A percentile compares a stretch with the other conserved stretches of the same genome.
Evolutionary conservation across 1,284 basidiomycete species (phyloP).

Genomic region (Lentinula novae-zelandiae): DNA sequence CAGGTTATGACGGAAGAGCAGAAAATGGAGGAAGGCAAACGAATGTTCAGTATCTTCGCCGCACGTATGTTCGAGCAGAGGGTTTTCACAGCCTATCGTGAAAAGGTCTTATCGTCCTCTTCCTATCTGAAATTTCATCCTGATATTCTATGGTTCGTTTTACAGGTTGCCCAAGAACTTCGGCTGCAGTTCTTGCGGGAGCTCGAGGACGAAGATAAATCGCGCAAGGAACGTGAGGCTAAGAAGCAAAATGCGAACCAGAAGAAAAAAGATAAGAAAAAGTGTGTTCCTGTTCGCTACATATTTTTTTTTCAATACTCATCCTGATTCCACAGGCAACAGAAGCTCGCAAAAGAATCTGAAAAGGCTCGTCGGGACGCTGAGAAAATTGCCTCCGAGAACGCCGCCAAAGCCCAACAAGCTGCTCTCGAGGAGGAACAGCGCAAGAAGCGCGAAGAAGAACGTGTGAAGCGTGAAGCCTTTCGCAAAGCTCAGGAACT

Average conservation of each 20-base stretch:
- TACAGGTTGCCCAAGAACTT: conserved; percentile 78
- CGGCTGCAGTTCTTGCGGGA: conserved; percentile 85
- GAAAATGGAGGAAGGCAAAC: conserved; percentile 97
- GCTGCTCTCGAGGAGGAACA: conserved; percentile 27
- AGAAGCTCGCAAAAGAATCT: conserved; percentile 91
- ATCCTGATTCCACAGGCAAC: conserved; percentile 52
- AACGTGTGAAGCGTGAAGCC: background rate
- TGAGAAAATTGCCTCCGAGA: background rate
- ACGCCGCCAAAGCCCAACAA: background rate
- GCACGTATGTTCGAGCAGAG: conserved; percentile 99
- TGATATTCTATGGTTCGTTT: background rate
- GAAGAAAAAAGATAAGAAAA: conserved; percentile 98
- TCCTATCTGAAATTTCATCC: background rate
- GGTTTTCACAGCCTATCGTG: conserved; percentile 89
- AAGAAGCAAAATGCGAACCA: conserved; percentile 96
- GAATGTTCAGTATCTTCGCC: conserved; percentile 99
- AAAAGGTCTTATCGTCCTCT: conserved; percentile 27
- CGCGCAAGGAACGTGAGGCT: conserved; percentile 79
- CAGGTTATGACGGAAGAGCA: conserved; percentile 83
- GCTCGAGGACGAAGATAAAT: conserved; percentile 85
- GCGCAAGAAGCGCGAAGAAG: conserved; percentile 41
- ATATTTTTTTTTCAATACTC: background rate
- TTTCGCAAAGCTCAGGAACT: conserved; percentile 40
- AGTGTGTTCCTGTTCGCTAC: too few relatives aligned
- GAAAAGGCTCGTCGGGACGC: conserved; percentile 71